A percentile compares a stretch with the other conserved stretches of the same genome.
phyloP scores from a whole-genome alignment of 495 filamentous ascomycete genomes.

The Neurospora cerealis region DNA sequence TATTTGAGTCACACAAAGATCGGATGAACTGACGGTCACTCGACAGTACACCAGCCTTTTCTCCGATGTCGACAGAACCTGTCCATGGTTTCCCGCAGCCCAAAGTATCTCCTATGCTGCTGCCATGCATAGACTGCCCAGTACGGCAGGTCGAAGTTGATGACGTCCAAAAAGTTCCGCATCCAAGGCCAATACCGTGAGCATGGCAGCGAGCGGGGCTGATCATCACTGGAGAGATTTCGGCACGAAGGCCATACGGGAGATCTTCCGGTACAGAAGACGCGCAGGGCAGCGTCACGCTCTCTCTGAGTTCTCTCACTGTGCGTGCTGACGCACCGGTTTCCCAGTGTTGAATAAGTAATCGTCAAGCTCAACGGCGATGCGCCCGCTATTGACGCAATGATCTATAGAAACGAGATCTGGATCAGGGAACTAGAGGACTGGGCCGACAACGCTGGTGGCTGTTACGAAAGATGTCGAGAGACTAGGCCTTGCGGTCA shows the following conservation, averaged over 20 bases:
- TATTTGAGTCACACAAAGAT: neutral
- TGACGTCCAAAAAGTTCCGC: conserved; percentile 73
- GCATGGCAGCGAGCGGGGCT: conserved; percentile 63
- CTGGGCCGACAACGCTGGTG: conserved; percentile 44
- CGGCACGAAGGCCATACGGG: conserved; percentile 29
- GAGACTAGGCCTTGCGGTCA: conserved; percentile 33
- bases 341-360: conserved; percentile 61
- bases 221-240: conserved; percentile 46
- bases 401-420: conserved; percentile 31
- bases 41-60: neutral
- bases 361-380: conserved; percentile 74
- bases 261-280: conserved; percentile 60
- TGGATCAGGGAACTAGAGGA: conserved; percentile 36
- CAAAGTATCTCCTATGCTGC: neutral
- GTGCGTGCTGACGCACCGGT: conserved; percentile 83
- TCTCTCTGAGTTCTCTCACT: conserved; percentile 78
- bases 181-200: conserved; percentile 71
- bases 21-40: neutral
- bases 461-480: conserved; percentile 44
- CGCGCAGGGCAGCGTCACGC: conserved; percentile 83
- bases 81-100: neutral
- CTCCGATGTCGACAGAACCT: neutral
- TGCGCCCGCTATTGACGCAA: conserved; percentile 76
- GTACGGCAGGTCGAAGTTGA: conserved; percentile 82
- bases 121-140: neutral